These are phyloP conservation scores for Microsporum ferrugineum DNA, from an alignment of 2,329 filamentous ascomycete genomes.

Conservation along the genomic window DNA sequence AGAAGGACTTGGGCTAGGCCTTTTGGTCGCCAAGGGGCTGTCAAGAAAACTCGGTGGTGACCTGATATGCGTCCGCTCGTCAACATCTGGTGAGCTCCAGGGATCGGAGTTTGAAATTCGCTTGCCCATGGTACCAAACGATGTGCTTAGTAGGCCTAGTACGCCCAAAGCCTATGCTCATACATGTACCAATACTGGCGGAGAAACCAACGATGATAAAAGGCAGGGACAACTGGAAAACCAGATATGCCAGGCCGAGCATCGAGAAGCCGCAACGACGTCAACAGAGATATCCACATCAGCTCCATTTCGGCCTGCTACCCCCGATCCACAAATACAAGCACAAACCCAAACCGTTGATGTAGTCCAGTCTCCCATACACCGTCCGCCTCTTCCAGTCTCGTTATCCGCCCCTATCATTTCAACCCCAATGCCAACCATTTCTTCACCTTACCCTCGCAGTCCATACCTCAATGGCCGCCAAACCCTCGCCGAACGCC, in stretches of 20 bases:
- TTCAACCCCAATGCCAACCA: neutral
- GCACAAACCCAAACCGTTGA: slow-evolving; percentile 28
- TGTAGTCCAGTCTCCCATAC: slow-evolving; percentile 5
- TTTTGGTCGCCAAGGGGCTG: slow-evolving; percentile 61
- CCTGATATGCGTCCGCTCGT: slow-evolving; percentile 51
- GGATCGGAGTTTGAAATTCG: slow-evolving; percentile 60
- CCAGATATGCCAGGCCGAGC: neutral
- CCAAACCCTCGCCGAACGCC: slow-evolving; percentile 45
- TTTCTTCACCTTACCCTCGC: neutral
- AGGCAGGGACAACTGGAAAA: neutral
- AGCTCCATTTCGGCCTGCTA: neutral
- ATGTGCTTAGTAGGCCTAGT: slow-evolving; percentile 38
- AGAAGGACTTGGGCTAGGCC: slow-evolving; percentile 56
- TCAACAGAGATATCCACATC: neutral
- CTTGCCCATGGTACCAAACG: slow-evolving; percentile 46
- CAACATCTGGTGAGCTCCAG: slow-evolving; percentile 47
- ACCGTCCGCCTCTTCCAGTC: neutral
- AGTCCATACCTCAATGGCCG: neutral
- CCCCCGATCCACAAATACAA: neutral
- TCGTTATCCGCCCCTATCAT: neutral
- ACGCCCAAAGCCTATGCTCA: slow-evolving; percentile 15
- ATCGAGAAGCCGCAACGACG: neutral
- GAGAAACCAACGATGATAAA: neutral
- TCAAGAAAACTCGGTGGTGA: slow-evolving; percentile 59
- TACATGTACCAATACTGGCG: neutral